Evolutionary conservation across 768 basidiomycete species (phyloP).

Genomic region (Steccherinum ochraceum): DNA sequence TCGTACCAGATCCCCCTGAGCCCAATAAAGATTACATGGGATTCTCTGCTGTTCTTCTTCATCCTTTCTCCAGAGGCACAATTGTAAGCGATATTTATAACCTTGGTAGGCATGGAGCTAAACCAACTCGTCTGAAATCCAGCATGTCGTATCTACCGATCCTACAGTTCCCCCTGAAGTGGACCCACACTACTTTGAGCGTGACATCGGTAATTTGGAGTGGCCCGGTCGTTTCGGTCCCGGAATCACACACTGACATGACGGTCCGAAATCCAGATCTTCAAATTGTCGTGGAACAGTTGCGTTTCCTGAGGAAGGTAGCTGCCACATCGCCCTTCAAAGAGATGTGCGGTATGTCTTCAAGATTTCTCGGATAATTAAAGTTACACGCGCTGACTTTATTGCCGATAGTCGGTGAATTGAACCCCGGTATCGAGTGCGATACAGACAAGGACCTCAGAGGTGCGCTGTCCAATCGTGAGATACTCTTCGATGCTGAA

Average conservation of each 20-base stretch:
- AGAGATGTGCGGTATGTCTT: slow-evolving; percentile 8
- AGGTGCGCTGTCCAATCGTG: too few relatives aligned
- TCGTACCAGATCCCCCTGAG: slow-evolving; percentile 8
- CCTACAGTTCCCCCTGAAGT: slow-evolving; percentile 18
- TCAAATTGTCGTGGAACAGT: slow-evolving; percentile 18
- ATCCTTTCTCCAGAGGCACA: slow-evolving; percentile 23
- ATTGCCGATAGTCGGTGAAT: slow-evolving; percentile 21
- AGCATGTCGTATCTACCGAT: too few relatives aligned
- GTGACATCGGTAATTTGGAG: slow-evolving; percentile 18
- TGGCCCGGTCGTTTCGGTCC: too few relatives aligned
- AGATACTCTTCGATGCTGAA: too few relatives aligned
- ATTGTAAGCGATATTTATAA: slow-evolving; percentile 14
- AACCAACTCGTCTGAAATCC: neutral
- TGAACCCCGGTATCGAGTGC: slow-evolving; percentile 23
- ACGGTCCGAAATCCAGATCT: slow-evolving; percentile 16
- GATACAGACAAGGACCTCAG: too few relatives aligned
- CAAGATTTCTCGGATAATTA: too few relatives aligned
- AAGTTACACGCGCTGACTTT: too few relatives aligned
- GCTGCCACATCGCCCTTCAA: slow-evolving; percentile 11
- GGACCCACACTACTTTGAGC: slow-evolving; percentile 23
- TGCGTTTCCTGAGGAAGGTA: slow-evolving; percentile 21
- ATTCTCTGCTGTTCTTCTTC: slow-evolving; percentile 16
- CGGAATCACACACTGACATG: neutral
- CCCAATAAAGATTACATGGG: slow-evolving; percentile 20
- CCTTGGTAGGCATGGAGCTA: too few relatives aligned